These are phyloP conservation scores for Talaromyces ruber DNA, from an alignment of 495 filamentous ascomycete genomes.

Conservation along the genomic window DNA sequence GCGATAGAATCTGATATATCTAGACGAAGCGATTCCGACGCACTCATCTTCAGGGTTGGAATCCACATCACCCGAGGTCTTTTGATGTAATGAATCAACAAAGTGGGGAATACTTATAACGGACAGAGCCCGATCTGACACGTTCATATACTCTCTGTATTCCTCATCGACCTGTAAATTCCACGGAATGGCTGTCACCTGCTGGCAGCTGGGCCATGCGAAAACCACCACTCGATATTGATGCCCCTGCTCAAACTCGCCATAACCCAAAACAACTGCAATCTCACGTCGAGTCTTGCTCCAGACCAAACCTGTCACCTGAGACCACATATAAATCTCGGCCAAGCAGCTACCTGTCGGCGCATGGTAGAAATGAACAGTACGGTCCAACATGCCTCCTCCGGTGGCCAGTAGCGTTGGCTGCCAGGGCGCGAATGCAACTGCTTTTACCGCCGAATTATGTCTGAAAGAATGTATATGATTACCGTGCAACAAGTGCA, in stretches of 20 bases:
- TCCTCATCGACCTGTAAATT: conserved; percentile 10
- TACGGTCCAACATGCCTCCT: conserved; percentile 86
- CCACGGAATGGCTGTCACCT: conserved; percentile 87
- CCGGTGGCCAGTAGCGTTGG: conserved; percentile 81
- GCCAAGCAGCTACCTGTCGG: conserved; percentile 77
- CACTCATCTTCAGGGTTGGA: conserved; percentile 74
- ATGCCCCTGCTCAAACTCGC: conserved; percentile 93
- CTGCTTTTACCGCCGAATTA: conserved; percentile 88
- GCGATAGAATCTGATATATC: conserved; percentile 95
- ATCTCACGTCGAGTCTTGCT: conserved; percentile 79
- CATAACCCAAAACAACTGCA: conserved; percentile 87
- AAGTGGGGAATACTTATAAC: conserved; percentile 37
- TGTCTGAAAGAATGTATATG: conserved; percentile 71
- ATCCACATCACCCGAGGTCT: conserved; percentile 35
- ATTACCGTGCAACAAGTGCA: conserved; percentile 33
- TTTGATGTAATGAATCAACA: neutral
- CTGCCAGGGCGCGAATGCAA: conserved; percentile 96
- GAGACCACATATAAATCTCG: conserved; percentile 85
- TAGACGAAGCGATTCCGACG: conserved; percentile 88
- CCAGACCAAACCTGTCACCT: conserved; percentile 92
- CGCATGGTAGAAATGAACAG: conserved; percentile 93
- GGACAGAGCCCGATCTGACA: conserved; percentile 34
- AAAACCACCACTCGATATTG: conserved; percentile 88
- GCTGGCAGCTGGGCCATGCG: conserved; percentile 86
- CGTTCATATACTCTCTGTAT: neutral